Conservation (phyloP, 2,329 filamentous ascomycete genomes). For the Paecilomyces dactylethromorphus region DNA sequence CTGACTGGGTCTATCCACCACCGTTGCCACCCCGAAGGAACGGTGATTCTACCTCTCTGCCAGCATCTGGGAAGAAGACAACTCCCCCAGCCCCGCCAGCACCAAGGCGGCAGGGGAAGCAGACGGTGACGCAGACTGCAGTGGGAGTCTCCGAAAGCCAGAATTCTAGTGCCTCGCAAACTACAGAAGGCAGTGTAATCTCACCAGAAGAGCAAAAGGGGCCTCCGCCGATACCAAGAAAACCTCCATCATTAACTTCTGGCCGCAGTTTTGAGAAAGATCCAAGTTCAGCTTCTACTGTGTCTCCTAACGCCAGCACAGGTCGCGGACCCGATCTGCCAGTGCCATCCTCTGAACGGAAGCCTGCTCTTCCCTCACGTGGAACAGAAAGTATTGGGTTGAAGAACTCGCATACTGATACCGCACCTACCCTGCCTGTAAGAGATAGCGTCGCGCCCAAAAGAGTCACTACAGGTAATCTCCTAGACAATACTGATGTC, state of each 20-base stretch:
- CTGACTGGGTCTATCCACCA: conserved; percentile 66
- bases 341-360: neutral
- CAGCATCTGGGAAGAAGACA: neutral
- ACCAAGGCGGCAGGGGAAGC: conserved; percentile 15
- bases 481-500: conserved; percentile 17
- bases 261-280: conserved; percentile 1
- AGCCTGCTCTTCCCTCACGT: neutral
- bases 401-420: neutral
- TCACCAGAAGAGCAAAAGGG: conserved; percentile 16
- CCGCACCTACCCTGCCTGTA: neutral
- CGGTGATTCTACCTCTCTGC: conserved; percentile 1
- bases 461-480: conserved; percentile 7
- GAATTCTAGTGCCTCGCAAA: neutral
- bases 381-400: neutral
- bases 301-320: neutral
- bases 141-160: neutral
- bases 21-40: conserved; percentile 7
- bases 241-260: conserved; percentile 44
- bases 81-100: conserved; percentile 14
- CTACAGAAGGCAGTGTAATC: neutral
- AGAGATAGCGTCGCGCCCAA: neutral
- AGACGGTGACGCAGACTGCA: conserved; percentile 1
- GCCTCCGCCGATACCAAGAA: conserved; percentile 56
- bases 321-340: neutral
- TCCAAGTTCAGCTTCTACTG: neutral